These are phyloP conservation scores for Meyerozyma guilliermondii DNA, from an alignment of 1,139 yeast genomes.

Conservation along the genomic window DNA sequence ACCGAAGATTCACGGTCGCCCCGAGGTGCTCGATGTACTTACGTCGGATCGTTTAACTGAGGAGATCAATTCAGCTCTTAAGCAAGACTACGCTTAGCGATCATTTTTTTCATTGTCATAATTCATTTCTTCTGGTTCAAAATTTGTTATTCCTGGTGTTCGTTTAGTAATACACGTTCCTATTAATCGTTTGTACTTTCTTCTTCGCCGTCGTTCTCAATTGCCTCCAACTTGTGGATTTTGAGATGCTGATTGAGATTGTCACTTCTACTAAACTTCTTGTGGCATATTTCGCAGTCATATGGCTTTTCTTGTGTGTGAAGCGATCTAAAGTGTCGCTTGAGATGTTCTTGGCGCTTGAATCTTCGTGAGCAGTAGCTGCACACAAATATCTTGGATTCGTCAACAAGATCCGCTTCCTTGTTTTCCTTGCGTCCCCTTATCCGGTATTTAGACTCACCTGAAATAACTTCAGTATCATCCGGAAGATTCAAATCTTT, in stretches of 20 bases:
- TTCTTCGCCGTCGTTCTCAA: not conserved
- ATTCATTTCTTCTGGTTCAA: not conserved
- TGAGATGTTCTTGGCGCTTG: slow-evolving; percentile 74
- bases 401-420: slow-evolving; percentile 41
- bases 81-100: not conserved
- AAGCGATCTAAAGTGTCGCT: slow-evolving; percentile 69
- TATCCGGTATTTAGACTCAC: slow-evolving; percentile 32
- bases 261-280: slow-evolving; percentile 58
- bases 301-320: slow-evolving; percentile 75
- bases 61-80: not conserved
- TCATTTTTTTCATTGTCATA: not conserved
- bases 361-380: slow-evolving; percentile 57
- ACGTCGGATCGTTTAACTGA: slow-evolving; percentile 8
- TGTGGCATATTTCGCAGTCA: slow-evolving; percentile 64
- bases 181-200: not conserved
- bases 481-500: slow-evolving; percentile 40
- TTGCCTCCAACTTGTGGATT: slow-evolving; percentile 49
- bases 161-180: not conserved
- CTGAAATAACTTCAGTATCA: slow-evolving; percentile 30
- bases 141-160: not conserved
- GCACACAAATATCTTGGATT: slow-evolving; percentile 37
- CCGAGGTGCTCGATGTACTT: slow-evolving; percentile 10
- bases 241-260: slow-evolving; percentile 59
- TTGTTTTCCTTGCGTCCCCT: slow-evolving; percentile 46
- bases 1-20: slow-evolving; percentile 14